Percentiles rank a stretch among this genome's conserved stretches.
Conservation (phyloP, 176 grass and related monocot species). For the Aechmea fasciata region DNA sequence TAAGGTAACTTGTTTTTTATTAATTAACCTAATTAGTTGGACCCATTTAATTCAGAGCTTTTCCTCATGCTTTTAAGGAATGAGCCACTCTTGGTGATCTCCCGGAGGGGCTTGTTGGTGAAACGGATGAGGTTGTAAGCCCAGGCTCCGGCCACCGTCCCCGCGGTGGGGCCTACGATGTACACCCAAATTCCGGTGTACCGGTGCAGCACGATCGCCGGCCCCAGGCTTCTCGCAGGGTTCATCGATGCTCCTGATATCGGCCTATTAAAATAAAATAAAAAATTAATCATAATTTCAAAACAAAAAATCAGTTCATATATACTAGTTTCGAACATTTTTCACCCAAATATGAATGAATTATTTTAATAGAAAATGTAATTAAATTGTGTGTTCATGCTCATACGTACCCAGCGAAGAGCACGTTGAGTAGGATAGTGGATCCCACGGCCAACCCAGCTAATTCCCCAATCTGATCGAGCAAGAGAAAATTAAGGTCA, state of each 20-base stretch:
- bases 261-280: constrained; percentile 27
- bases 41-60: constrained; percentile 15
- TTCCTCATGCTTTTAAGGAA: constrained; percentile 74
- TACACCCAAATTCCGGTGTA: constrained; percentile 82
- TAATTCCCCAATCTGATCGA: constrained; percentile 69
- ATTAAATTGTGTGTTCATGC: neutral
- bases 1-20: neutral
- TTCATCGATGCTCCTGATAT: constrained; percentile 91
- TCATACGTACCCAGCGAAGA: constrained; percentile 69
- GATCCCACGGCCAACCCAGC: constrained; percentile 63
- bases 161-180: constrained; percentile 47
- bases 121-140: constrained; percentile 98
- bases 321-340: neutral
- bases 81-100: constrained; percentile 78
- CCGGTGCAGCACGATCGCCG: constrained; percentile 42
- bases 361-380: neutral
- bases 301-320: neutral
- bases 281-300: neutral
- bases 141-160: constrained; percentile 67
- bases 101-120: constrained; percentile 90
- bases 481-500: neutral
- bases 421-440: constrained; percentile 64
- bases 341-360: neutral
- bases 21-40: neutral
- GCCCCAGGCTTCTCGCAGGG: constrained; percentile 59